phyloP scores from a whole-genome alignment of 2,329 filamentous ascomycete species.

The Simplicillium aogashimaense region DNA sequence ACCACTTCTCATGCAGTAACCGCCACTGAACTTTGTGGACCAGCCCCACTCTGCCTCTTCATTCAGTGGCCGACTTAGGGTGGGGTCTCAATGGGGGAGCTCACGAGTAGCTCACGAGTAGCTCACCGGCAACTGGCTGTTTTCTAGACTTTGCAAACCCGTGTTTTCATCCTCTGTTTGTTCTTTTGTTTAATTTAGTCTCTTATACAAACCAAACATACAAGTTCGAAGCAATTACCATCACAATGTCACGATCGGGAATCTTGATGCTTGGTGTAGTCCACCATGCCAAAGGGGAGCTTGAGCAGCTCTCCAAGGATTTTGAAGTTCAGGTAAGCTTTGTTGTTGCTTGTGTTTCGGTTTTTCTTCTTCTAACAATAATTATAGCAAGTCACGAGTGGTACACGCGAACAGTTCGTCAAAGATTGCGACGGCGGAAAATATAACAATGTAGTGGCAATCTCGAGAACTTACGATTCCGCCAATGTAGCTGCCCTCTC shows the following conservation, averaged over 20 bases:
- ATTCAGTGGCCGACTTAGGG: no score
- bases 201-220: slow-evolving; percentile 6
- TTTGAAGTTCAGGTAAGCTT: slow-evolving; percentile 8
- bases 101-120: no score
- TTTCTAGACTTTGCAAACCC: no score
- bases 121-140: no score
- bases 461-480: slow-evolving; percentile 52
- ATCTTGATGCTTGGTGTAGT: slow-evolving; percentile 11
- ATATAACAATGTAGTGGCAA: slow-evolving; percentile 45
- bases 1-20: no score
- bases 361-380: neutral
- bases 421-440: slow-evolving; percentile 47
- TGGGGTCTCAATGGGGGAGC: no score
- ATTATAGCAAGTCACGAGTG: slow-evolving; percentile 8
- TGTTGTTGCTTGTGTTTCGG: no score
- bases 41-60: no score
- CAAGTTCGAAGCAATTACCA: slow-evolving; percentile 1
- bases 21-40: no score
- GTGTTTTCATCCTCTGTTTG: no score
- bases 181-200: neutral
- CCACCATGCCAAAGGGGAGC: slow-evolving; percentile 9
- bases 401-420: slow-evolving; percentile 5
- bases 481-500: slow-evolving; percentile 14
- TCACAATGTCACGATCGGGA: slow-evolving; percentile 4
- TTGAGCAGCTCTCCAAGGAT: slow-evolving; percentile 9